Evolutionary conservation across 768 basidiomycete species (phyloP).

Genomic region (Tricholoma matsutake): DNA sequence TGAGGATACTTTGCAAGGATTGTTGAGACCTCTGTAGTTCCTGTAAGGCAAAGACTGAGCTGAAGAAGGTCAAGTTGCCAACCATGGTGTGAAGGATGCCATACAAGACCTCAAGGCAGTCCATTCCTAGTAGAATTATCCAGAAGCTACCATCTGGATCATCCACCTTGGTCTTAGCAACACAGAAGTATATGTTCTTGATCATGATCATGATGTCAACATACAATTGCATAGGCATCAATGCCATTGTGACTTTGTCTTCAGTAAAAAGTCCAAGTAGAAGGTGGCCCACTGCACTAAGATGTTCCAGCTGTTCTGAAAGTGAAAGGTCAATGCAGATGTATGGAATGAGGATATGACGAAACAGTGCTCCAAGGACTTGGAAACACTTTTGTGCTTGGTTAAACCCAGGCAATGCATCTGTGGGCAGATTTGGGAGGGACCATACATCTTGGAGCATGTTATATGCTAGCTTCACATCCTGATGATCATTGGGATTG

Average conservation of each 20-base stretch:
- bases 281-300: conserved; percentile 33
- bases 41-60: conserved; percentile 24
- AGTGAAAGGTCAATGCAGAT: conserved; percentile 13
- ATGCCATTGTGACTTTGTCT: no score
- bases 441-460: conserved; percentile 24
- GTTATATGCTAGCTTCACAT: conserved; percentile 25
- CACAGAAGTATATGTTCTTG: conserved; percentile 37
- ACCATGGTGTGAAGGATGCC: conserved; percentile 34
- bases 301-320: conserved; percentile 29
- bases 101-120: conserved; percentile 19
- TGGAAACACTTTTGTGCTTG: conserved; percentile 19
- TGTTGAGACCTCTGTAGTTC: conserved; percentile 28
- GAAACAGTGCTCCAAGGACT: conserved; percentile 17
- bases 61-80: conserved; percentile 28
- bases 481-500: conserved; percentile 30
- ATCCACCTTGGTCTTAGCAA: conserved; percentile 35
- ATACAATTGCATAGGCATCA: conserved; percentile 16
- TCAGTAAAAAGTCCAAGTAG: background rate
- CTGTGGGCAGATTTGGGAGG: conserved; percentile 13
- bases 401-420: conserved; percentile 8
- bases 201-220: conserved; percentile 32
- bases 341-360: conserved; percentile 29
- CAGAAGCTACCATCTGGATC: conserved; percentile 21
- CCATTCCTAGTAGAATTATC: conserved; percentile 27
- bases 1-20: conserved; percentile 36